Base-by-base conservation (phyloP, 139 green algal genomes). In the Coelastrella sp. region DNA sequence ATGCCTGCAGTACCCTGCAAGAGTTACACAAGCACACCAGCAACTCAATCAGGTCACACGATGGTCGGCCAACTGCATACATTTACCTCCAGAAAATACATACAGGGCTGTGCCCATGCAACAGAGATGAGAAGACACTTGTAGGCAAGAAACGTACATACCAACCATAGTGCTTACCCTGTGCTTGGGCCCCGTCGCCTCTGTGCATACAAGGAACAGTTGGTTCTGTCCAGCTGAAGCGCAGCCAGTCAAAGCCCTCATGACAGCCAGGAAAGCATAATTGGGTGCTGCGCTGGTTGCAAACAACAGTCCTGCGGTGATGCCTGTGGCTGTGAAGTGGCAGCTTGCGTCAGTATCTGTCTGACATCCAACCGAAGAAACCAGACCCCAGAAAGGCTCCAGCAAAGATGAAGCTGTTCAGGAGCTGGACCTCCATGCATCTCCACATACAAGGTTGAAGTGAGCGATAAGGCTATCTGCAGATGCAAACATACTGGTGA, bases 271-370 rank as follows among this genome's bases (percentile, higher is more conserved):
- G 3, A 63, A 7, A n/a, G n/a, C 35, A 27, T 79, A 79, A 35
- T 23, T 23, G 17, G 41, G 72, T 13, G 35, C 43, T 27, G 72
- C 72, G 2, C 40, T 13, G 72, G 41, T 80, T 11, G 48, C 27
- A 30, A 64, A n/a, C 40, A 41, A 64, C 8, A 43, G 5, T 27
- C 41, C 72, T 40, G 41, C 72, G 13, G 23, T 21, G 4, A 41
- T n/a, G 40, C 41, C 43, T 41, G 40, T 80, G 41, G 72, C 72
- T 11, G 63, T 41, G 23, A 80, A 80, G 72, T 19, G 72, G 72
- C 2, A 62, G 15, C 17, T 19, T 21, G 21, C 72, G 48, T 25
- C 72, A 41, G 6, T n/a, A 45, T 11, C n/a, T 63, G 40, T 66
- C 43, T 5, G 25, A 50, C 13, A 50, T 17, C 35, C 17, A 2